phyloP scores from a whole-genome alignment of 352 stramenopile species.

The Thraustochytrium striatum region DNA sequence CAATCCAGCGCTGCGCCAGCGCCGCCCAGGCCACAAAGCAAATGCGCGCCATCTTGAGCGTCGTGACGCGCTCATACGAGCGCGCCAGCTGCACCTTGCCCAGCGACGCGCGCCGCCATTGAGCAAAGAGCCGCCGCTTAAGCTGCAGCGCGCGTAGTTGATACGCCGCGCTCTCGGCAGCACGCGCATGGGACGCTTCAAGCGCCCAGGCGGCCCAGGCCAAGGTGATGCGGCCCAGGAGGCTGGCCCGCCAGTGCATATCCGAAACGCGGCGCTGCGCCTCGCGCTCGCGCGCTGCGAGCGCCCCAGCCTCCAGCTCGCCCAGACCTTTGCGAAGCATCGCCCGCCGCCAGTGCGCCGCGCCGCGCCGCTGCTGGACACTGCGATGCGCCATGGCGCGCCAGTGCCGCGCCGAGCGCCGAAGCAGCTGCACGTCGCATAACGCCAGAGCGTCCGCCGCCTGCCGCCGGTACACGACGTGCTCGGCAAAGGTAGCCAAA shows the following conservation, averaged over 20 bases:
- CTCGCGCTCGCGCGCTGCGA: neutral
- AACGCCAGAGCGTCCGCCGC: neutral
- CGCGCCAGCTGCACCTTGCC: neutral
- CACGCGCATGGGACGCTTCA: neutral
- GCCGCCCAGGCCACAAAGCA: neutral
- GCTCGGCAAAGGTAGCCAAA: neutral
- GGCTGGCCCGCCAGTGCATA: neutral
- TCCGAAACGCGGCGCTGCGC: neutral
- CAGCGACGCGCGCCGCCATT: neutral
- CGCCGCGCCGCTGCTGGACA: neutral
- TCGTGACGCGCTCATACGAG: slow-evolving; percentile 6
- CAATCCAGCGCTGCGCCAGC: neutral
- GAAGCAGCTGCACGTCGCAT: neutral
- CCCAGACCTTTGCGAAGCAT: neutral
- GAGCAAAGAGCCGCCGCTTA: neutral
- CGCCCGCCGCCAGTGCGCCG: neutral
- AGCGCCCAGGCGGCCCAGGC: neutral
- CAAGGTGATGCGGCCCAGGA: neutral
- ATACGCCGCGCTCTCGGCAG: neutral
- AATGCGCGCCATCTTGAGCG: neutral
- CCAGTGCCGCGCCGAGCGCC: neutral
- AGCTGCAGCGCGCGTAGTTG: neutral
- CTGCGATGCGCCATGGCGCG: neutral
- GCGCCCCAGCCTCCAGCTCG: neutral
- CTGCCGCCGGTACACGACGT: neutral